A percentile compares a stretch with the other conserved stretches of the same genome.
These are phyloP conservation scores for Oryza coarctata DNA, from an alignment of 176 grass and related monocot genomes.

Conservation along the genomic window DNA sequence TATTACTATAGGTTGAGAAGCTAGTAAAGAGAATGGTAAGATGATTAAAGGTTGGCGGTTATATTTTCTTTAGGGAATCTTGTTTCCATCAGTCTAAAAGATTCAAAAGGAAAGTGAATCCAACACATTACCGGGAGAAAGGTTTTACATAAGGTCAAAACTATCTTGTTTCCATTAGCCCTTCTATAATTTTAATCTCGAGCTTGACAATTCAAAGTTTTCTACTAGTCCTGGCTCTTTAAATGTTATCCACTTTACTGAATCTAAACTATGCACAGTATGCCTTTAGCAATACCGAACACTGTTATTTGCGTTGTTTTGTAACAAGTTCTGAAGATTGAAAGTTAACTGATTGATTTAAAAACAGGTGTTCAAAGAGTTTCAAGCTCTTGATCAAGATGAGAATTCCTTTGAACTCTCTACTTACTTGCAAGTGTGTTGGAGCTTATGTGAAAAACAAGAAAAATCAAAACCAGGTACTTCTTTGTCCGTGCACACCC, in stretches of 20 bases:
- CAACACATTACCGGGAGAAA: conserved; percentile 92
- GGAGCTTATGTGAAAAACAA: conserved; percentile 94
- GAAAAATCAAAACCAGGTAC: conserved; percentile 99
- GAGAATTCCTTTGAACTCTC: conserved; percentile 72
- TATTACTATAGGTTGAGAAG: conserved; percentile 67
- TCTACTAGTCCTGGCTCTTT: background rate
- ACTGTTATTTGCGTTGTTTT: background rate
- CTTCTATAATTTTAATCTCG: background rate
- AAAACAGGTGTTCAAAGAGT: conserved; percentile 86
- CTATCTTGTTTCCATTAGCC: background rate
- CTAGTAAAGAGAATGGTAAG: conserved; percentile 80
- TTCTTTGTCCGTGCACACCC: conserved; percentile 6
- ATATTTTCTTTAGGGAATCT: conserved; percentile 98
- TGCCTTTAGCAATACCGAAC: background rate
- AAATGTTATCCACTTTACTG: background rate
- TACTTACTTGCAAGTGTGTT: conserved; percentile 88
- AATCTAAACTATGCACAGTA: background rate
- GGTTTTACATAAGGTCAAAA: conserved; percentile 89
- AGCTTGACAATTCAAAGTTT: background rate
- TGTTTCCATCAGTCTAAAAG: conserved; percentile 99
- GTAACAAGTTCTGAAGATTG: background rate
- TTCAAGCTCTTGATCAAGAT: conserved; percentile 55
- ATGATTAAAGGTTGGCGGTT: conserved; percentile 86
- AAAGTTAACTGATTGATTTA: background rate
- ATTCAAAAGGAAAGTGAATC: conserved; percentile 97